Conservation (phyloP, 2,329 filamentous ascomycete species). For the Venturia pyrina region DNA sequence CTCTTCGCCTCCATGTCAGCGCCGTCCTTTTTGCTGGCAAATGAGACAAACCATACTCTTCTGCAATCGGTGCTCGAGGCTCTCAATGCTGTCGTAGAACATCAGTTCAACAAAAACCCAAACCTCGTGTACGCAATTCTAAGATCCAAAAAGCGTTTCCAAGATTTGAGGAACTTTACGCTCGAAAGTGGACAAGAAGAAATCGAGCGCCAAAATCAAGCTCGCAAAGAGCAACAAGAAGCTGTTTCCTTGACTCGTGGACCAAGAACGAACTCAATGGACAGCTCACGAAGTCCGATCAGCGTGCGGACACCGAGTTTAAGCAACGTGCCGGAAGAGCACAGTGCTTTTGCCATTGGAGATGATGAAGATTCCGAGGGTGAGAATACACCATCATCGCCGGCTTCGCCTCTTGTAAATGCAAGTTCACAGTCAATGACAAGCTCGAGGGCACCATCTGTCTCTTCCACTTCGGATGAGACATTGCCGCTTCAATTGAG, state of each 20-base stretch:
- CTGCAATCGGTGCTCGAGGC: slow-evolving; percentile 77
- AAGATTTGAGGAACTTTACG: slow-evolving; percentile 77
- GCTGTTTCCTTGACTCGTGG: slow-evolving; percentile 28
- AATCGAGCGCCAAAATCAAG: slow-evolving; percentile 67
- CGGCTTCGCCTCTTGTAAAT: not conserved
- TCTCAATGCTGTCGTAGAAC: slow-evolving; percentile 81
- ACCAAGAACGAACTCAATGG: slow-evolving; percentile 49
- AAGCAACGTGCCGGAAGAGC: slow-evolving; percentile 65
- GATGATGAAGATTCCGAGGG: slow-evolving; percentile 65
- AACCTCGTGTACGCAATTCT: slow-evolving; percentile 72
- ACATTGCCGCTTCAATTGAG: slow-evolving; percentile 72
- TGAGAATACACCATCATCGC: slow-evolving; percentile 35
- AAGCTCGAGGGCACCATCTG: slow-evolving; percentile 55
- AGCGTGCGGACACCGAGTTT: slow-evolving; percentile 46
- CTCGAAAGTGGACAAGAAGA: slow-evolving; percentile 87
- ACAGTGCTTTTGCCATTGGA: slow-evolving; percentile 77
- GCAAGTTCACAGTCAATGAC: slow-evolving; percentile 15
- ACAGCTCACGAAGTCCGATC: slow-evolving; percentile 57
- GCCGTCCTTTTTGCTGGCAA: slow-evolving; percentile 82
- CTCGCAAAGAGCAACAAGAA: slow-evolving; percentile 50
- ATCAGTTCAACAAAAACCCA: slow-evolving; percentile 75
- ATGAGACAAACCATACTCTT: slow-evolving; percentile 79
- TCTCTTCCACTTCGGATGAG: slow-evolving; percentile 57
- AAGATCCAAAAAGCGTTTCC: slow-evolving; percentile 71
- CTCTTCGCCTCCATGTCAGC: slow-evolving; percentile 88